phyloP scores from a whole-genome alignment of 495 filamentous ascomycete genomes.

The Talaromyces adpressus region DNA sequence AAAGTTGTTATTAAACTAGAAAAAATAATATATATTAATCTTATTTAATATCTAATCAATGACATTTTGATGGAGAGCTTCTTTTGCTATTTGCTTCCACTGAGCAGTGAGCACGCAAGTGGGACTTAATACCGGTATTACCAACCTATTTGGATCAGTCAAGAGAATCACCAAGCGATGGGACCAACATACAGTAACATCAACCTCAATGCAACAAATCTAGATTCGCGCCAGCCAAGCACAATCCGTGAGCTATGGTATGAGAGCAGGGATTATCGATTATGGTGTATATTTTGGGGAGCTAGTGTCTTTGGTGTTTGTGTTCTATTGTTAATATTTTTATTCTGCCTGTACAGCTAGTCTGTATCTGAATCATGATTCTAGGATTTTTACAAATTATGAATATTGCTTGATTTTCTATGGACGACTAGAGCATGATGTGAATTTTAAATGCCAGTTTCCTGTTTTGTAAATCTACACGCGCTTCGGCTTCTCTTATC shows the following conservation, averaged over 20 bases:
- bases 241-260: slow-evolving; percentile 7
- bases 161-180: slow-evolving; percentile 3
- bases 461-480: too few species aligned
- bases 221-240: slow-evolving; percentile 6
- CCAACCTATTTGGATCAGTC: background rate
- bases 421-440: background rate
- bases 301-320: slow-evolving; percentile 5
- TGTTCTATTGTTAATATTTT: background rate
- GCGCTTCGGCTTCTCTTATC: too few species aligned
- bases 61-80: slow-evolving; percentile 7
- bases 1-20: background rate
- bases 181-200: slow-evolving; percentile 6
- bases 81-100: slow-evolving; percentile 1
- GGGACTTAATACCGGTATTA: background rate
- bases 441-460: background rate
- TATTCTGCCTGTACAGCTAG: slow-evolving; percentile 6
- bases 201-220: slow-evolving; percentile 10
- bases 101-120: slow-evolving; percentile 1
- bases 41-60: slow-evolving; percentile 1
- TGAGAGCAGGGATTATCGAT: slow-evolving; percentile 8
- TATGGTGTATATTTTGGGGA: slow-evolving; percentile 8
- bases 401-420: background rate
- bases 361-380: slow-evolving; percentile 3
- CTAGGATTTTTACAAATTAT: background rate
- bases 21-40: slow-evolving; percentile 8